Conservation (phyloP, 768 basidiomycete species). For the Suillus paluster region DNA sequence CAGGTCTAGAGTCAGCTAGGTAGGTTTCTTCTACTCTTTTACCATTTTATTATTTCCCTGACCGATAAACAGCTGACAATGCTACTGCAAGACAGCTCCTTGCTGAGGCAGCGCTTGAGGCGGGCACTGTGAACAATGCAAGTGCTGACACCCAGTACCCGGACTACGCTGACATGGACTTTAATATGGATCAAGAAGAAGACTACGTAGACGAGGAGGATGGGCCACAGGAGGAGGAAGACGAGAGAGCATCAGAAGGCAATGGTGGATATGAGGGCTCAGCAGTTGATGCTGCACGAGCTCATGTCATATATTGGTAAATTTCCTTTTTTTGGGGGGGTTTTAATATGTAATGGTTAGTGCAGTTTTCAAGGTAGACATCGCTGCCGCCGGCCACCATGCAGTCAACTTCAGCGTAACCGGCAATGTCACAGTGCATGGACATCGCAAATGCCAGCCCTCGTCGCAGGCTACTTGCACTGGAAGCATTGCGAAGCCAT, state of each 20-base stretch:
- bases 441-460: not conserved
- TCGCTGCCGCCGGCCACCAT: not conserved
- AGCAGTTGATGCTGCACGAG: not conserved
- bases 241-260: no score
- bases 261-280: not conserved
- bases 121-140: not conserved
- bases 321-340: not conserved
- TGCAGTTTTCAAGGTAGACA: not conserved
- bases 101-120: not conserved
- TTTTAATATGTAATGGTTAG: not conserved
- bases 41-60: not conserved
- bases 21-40: not conserved
- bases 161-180: not conserved
- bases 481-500: not conserved
- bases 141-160: not conserved
- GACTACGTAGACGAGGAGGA: not conserved
- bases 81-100: not conserved
- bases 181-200: not conserved
- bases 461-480: not conserved
- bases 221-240: not conserved
- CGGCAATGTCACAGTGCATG: not conserved
- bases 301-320: not conserved
- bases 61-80: fast-evolving
- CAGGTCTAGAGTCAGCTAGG: not conserved
- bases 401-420: not conserved